Conservation (phyloP, 345 rosid genomes). For the Salix koriyanagi region DNA sequence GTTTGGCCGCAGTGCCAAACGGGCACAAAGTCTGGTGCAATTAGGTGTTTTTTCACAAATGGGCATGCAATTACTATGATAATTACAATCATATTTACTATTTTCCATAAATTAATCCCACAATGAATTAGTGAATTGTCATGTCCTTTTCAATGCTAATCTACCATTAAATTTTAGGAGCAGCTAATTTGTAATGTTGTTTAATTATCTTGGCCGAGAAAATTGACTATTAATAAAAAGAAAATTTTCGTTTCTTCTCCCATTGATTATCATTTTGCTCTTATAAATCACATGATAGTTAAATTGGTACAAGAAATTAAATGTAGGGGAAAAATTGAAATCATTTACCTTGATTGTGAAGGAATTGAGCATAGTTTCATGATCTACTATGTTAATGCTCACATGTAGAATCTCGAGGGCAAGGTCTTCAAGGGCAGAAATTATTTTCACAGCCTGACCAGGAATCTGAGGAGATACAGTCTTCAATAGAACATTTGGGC, state of each 20-base stretch:
- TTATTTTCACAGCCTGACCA: slow-evolving; percentile 74
- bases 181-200: not conserved
- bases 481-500: slow-evolving; percentile 69
- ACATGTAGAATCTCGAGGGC: slow-evolving; percentile 75
- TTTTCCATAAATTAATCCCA: not conserved
- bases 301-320: not conserved
- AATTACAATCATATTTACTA: not conserved
- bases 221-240: not conserved
- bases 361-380: slow-evolving; percentile 68
- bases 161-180: not conserved
- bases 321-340: not conserved
- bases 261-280: not conserved
- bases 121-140: not conserved
- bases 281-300: not conserved
- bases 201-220: not conserved
- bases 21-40: not conserved
- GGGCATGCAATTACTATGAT: not conserved
- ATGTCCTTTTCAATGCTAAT: not conserved
- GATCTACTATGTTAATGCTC: slow-evolving; percentile 53
- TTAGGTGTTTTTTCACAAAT: not conserved
- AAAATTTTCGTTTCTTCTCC: not conserved
- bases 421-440: slow-evolving; percentile 71
- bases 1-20: too few species aligned
- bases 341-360: slow-evolving; percentile 89
- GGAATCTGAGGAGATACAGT: slow-evolving; percentile 82